A percentile compares a stretch with the other conserved stretches of the same genome.
These are phyloP conservation scores for Fraxinus velutina DNA, from an alignment of 305 asterid genomes.

Conservation along the genomic window DNA sequence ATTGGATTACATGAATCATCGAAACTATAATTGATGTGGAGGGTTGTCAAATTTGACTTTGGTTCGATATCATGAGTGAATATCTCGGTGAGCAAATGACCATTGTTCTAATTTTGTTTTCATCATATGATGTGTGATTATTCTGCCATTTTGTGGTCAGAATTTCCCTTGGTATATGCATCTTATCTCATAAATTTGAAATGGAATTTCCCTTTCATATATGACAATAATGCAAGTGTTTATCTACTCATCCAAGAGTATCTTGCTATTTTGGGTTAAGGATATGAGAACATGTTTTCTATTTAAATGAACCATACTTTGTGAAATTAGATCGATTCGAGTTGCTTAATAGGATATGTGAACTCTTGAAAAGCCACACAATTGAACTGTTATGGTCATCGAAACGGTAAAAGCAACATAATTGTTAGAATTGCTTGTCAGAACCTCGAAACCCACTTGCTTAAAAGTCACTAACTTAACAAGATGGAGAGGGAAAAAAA, in stretches of 20 bases:
- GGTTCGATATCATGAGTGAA: not conserved
- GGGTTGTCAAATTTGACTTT: constrained; percentile 6
- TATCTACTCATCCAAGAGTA: not conserved
- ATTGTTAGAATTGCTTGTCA: not conserved
- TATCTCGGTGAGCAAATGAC: not conserved
- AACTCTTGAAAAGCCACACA: not conserved
- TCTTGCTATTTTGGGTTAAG: not conserved
- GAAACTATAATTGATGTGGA: not conserved
- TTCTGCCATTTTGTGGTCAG: constrained; percentile 15
- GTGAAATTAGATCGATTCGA: too few species aligned
- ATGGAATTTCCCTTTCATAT: not conserved
- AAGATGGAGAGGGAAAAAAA: too few species aligned
- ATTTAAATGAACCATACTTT: not conserved
- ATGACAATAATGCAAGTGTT: not conserved
- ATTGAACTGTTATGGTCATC: not conserved
- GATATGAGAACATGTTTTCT: not conserved
- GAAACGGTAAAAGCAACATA: not conserved
- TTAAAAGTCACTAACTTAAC: too few species aligned
- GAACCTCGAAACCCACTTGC: not conserved
- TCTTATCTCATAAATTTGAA: not conserved
- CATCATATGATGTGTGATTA: constrained; percentile 12
- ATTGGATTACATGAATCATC: not conserved
- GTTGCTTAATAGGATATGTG: not conserved
- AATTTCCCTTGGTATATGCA: not conserved
- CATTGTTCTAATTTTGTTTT: not conserved